These are phyloP conservation scores for Papilionanthe hybrid DNA, from an alignment of 116 monocot genomes.

Conservation along the genomic window DNA sequence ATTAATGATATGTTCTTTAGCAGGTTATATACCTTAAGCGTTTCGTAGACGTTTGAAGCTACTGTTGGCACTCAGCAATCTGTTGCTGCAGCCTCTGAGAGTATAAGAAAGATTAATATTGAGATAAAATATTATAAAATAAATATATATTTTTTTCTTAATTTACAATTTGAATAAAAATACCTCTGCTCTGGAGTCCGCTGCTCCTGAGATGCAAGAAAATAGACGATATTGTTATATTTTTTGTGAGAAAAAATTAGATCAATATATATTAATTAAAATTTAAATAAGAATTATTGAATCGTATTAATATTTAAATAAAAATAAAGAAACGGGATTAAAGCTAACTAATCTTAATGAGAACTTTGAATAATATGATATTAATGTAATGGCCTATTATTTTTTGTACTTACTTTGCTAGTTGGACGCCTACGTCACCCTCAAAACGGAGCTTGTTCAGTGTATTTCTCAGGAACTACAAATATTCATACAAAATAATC, in stretches of 20 bases:
- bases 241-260: no score
- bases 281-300: no score
- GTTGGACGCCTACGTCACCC: constrained; percentile 36
- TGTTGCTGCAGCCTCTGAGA: constrained; percentile 52
- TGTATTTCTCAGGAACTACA: constrained; percentile 54
- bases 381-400: constrained; percentile 14
- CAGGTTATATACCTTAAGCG: constrained; percentile 22
- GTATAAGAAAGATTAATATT: no score
- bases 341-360: no score
- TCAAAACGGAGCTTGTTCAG: constrained; percentile 70
- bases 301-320: not conserved
- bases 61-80: constrained; percentile 45
- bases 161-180: no score
- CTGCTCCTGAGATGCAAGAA: not conserved
- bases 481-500: constrained; percentile 3
- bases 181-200: no score
- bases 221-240: no score
- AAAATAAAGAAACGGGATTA: not conserved
- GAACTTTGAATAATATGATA: not conserved
- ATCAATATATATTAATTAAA: no score
- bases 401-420: constrained; percentile 17
- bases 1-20: no score
- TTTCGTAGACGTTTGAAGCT: constrained; percentile 47
- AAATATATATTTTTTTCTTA: no score
- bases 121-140: no score